Evolutionary conservation across 1,139 yeast species (phyloP), one percentile per base, ranked within the genome.

Genomic region (Blastobotrys malaysiensis): DNA sequence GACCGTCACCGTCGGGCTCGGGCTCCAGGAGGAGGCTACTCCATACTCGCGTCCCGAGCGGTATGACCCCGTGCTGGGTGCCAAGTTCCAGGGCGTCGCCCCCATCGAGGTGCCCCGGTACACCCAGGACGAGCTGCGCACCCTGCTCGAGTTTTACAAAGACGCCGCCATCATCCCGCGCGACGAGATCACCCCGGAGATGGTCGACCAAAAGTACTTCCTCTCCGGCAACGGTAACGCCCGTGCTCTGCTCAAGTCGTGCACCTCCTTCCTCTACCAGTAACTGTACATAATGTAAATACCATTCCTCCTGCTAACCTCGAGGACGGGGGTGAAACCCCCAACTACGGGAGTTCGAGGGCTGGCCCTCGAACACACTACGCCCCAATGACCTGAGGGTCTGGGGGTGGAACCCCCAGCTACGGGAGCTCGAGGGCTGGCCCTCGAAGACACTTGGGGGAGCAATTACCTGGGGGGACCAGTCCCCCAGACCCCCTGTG

Each of bases 221-320:
- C 66, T 84, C 39, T 78, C 86, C 59, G 91, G 96, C 50, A 82
- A 85, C 61, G 97, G 97, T 62, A 88, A 87, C 69, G 91, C 96
- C 45, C 79, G 86, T 55, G 82, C 80, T 60, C 70, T 88, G 58
- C 69, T 86, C 76, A 64, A 75, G 80, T 54, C 71, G 76, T 61
- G 72, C 75, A 52, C 54, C 16, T 60, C 57, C 45, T 44, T 50
- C 27, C 51, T 51, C 49, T 54, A 54, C 36, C n/a, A 20, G n/a
- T 24, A n/a, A 4, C 24, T 49, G 43, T 45, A 27, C 22, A 51
- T 43, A n/a, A 51, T 36, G 39, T 45, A 31, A 45, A 39, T 44
- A 45, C 21, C 11, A 9, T 45, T 14, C 13, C 16, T 5, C 19
- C 47, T 45, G 26, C 26, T n/a, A n/a, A n/a, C n/a, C n/a, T n/a